Evolutionary conservation across 2,329 filamentous ascomycete species (phyloP).

Genomic region (Lachnellula willkommii): DNA sequence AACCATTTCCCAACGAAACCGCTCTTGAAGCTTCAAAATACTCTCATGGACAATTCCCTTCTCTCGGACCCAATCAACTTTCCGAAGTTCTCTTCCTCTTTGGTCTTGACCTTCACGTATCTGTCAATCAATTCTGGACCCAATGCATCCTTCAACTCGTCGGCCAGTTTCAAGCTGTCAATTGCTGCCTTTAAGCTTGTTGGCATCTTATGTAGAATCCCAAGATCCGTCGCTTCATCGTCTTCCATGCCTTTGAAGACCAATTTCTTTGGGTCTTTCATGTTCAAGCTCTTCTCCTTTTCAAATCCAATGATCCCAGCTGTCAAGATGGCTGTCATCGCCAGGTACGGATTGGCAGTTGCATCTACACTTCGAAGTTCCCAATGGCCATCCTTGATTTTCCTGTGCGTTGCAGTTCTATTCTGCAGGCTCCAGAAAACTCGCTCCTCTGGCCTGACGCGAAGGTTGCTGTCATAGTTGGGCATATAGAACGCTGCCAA

Average conservation of each 20-base stretch:
- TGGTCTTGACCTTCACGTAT: slow-evolving; percentile 54
- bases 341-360: slow-evolving; percentile 43
- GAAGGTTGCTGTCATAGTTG: slow-evolving; percentile 60
- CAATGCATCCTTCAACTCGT: slow-evolving; percentile 41
- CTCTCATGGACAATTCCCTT: slow-evolving; percentile 9
- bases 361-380: slow-evolving; percentile 70
- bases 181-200: slow-evolving; percentile 50
- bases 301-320: slow-evolving; percentile 53
- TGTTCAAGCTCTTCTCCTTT: slow-evolving; percentile 38
- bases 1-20: too few species aligned
- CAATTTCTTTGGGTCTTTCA: slow-evolving; percentile 47
- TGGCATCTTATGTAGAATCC: slow-evolving; percentile 52
- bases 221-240: slow-evolving; percentile 38
- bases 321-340: slow-evolving; percentile 53
- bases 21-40: too few species aligned
- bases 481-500: slow-evolving; percentile 64
- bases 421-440: slow-evolving; percentile 77
- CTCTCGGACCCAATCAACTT: slow-evolving; percentile 16
- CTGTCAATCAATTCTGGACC: slow-evolving; percentile 46
- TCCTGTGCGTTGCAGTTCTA: slow-evolving; percentile 66
- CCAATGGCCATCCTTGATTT: slow-evolving; percentile 63
- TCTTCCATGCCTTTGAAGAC: slow-evolving; percentile 35
- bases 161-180: slow-evolving; percentile 43
- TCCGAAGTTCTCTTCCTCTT: slow-evolving; percentile 47
- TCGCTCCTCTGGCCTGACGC: slow-evolving; percentile 64